These are phyloP conservation scores for Globisporangium camurandrum DNA, from an alignment of 352 stramenopile species.

Conservation along the genomic window DNA sequence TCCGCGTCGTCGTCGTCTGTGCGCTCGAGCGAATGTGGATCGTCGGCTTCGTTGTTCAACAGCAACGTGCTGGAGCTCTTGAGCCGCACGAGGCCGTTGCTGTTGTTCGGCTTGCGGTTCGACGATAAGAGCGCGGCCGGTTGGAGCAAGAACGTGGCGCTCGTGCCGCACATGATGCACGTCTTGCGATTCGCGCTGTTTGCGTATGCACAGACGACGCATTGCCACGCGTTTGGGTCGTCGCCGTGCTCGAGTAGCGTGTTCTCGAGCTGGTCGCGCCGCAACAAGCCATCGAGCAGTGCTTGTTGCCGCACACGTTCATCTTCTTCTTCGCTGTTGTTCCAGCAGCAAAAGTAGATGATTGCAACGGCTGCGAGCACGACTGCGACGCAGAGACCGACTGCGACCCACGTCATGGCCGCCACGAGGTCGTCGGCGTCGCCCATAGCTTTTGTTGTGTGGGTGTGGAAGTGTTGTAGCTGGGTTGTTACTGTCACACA, in stretches of 20 bases:
- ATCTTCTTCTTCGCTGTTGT: slow-evolving; percentile 6
- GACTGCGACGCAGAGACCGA: slow-evolving; percentile 23
- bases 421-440: slow-evolving; percentile 18
- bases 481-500: neutral
- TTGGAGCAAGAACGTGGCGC: slow-evolving; percentile 15
- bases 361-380: slow-evolving; percentile 19
- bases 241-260: slow-evolving; percentile 40
- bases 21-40: slow-evolving; percentile 17
- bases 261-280: slow-evolving; percentile 50
- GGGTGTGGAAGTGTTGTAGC: neutral
- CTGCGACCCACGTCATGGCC: slow-evolving; percentile 28
- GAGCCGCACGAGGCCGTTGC: slow-evolving; percentile 23
- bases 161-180: slow-evolving; percentile 67
- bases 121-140: slow-evolving; percentile 28
- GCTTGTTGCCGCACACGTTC: too few relatives aligned
- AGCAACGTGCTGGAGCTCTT: slow-evolving; percentile 55
- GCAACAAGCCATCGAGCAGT: slow-evolving; percentile 50
- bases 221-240: slow-evolving; percentile 52
- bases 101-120: too few relatives aligned
- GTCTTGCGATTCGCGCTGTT: slow-evolving; percentile 30
- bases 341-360: slow-evolving; percentile 48
- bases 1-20: too few relatives aligned
- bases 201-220: slow-evolving; percentile 57
- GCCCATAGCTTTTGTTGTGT: neutral
- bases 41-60: slow-evolving; percentile 19